phyloP scores from a whole-genome alignment of 108 stramenopile genomes.

The Nitzschia palea region DNA sequence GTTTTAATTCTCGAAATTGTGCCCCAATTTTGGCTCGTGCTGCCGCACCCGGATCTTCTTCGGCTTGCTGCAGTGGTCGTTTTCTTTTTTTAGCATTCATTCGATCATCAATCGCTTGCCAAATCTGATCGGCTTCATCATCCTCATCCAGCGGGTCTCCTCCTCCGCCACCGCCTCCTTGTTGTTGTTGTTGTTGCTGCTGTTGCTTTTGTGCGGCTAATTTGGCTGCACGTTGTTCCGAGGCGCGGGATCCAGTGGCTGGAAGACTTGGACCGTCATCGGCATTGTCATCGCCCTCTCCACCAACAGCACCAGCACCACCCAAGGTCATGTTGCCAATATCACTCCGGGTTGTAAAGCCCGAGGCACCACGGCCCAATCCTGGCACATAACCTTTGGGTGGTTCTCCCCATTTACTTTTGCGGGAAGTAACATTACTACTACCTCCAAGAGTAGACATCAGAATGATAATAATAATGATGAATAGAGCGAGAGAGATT shows the following conservation, averaged over 20 bases:
- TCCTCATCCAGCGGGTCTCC: constrained; percentile 76
- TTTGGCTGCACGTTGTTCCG: constrained; percentile 40
- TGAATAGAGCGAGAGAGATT: no score
- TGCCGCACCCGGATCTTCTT: constrained; percentile 4
- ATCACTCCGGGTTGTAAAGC: constrained; percentile 96
- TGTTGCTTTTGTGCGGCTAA: constrained; percentile 46
- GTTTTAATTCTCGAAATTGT: constrained; percentile 96
- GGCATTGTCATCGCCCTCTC: background rate
- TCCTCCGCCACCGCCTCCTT: constrained; percentile 83
- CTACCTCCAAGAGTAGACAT: background rate
- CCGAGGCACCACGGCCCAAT: constrained; percentile 95
- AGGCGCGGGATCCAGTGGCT: constrained; percentile 11
- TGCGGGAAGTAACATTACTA: background rate
- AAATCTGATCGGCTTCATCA: constrained; percentile 95
- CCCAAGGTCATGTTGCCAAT: constrained; percentile 69
- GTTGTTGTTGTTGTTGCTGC: constrained; percentile 56
- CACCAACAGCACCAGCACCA: constrained; percentile 16
- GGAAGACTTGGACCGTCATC: background rate
- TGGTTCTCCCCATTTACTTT: constrained; percentile 27
- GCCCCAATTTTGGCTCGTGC: constrained; percentile 72
- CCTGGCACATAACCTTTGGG: constrained; percentile 94
- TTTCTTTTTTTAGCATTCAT: constrained; percentile 77
- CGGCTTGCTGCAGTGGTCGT: background rate
- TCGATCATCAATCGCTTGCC: constrained; percentile 94
- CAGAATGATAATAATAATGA: background rate